Base-by-base conservation (phyloP, 495 filamentous ascomycete species). In the Podospora pseudoanserina region DNA sequence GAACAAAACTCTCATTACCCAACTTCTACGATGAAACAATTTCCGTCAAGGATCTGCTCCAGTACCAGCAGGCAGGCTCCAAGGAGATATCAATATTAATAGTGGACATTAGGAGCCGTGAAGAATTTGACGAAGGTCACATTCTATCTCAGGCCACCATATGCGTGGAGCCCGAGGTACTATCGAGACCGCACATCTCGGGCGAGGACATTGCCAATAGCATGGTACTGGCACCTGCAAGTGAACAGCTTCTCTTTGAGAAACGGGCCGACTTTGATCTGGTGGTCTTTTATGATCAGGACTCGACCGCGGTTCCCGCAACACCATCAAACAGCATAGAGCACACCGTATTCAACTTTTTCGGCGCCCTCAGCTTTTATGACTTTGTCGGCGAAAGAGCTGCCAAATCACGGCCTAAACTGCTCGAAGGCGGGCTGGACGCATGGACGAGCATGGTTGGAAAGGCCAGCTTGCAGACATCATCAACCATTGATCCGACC, bases 251-350 rank as follows among this genome's bases (percentile, higher is more conserved):
- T 1, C 79, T 92, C 19, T 96, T 96, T 68, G 88, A 91, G 53
- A 84, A 85, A 62, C 86, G 95, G 27, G 84, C 95, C 70, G 85
- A 91, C 69, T 97, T 89, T 73, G 93, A 97, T 72, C 74, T 96
- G 64, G 85, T 98, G 27, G 91, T 98, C 2, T 96, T 96, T 72
- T 96, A 98, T 75, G 93, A 99, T 75, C 86, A 92, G 71, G 78
- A 79, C 30, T 90, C 72, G 80, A 72, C 80, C 81, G 69, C 77
- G 63, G 79, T 76, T 77, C 82, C 63, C 79, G 79, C 44, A 78
- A 82, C 60, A 78, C 80, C 71, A 13, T 70, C 69, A 19, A 70
- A 73, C 78, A 59, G 86, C 71, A 61, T 86, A 20, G 82, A 86
- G 32, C 84, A 83, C 57, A 84, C 89, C 58, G 77, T 97, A 15